Base-by-base conservation (phyloP, 306 rosid species). In the Quercus mongolica region DNA sequence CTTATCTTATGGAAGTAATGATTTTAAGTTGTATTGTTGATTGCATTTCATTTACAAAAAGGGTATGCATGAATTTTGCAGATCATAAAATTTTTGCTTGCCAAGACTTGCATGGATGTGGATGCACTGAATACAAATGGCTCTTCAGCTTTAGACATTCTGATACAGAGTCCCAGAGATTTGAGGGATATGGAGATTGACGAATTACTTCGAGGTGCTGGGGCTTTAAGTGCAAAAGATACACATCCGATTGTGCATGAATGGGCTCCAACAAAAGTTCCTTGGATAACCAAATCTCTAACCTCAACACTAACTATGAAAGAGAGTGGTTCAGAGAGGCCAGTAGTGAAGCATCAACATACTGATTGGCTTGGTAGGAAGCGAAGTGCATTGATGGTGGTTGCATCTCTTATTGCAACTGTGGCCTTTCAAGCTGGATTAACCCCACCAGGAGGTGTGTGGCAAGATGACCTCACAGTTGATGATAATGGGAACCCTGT, bases 371-470 rank as follows among this genome's bases (percentile, higher is more conserved):
- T 83, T 57, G 70, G 74, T 3, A 79, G 86, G 63, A 83, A 79
- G 62, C 64, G 83, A 63, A 70, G 74, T 56, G 72, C 81, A 4
- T 30, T 83, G 15, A 83, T 83, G 86, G 75, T 83, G 21, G 86
- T 83, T 65, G 58, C 83, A 11, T 79, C 83, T 21, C 83, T 83
- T 3, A 83, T 83, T 30, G 86, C 83, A 4, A 74, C 76, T 14
- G 78, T 85, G 69, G 82, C 77, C 35, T 85, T 81, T 69, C 85
- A 84, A 56, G 59, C 82, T 3, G 85, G 56, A 33, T 11, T 78
- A 58, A 28, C 72, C 6, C 85, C 85, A 0, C 83, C 88, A 3
- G 85, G 85, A 4, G 83, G 78, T 10, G 80, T 79, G n/a, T 83
- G 83, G 86, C 83, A 83, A 56, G 79, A 80, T 1, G 80, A 83